Conservation (phyloP, 2,329 filamentous ascomycete genomes). For the Alternaria angustiovoidea region DNA sequence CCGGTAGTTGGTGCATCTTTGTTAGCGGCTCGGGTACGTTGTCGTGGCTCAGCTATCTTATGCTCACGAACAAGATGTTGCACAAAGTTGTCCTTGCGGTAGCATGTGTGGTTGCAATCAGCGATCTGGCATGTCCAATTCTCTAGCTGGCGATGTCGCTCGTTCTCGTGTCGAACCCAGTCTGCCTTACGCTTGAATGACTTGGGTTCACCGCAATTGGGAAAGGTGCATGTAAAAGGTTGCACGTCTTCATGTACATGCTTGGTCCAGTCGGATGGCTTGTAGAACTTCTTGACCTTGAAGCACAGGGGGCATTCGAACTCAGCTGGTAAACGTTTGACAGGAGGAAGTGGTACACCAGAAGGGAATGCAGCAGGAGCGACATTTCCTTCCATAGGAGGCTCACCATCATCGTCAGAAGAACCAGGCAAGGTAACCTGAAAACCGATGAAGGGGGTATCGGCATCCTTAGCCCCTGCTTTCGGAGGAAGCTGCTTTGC, state of each 20-base stretch:
- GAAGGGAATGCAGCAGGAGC: constrained; percentile 77
- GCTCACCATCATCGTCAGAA: constrained; percentile 72
- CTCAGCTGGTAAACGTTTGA: constrained; percentile 78
- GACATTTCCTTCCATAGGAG: constrained; percentile 71
- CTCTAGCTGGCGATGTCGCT: constrained; percentile 86
- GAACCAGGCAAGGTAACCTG: constrained; percentile 63
- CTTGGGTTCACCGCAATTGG: constrained; percentile 81
- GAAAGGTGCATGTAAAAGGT: constrained; percentile 92
- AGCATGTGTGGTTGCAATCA: constrained; percentile 84
- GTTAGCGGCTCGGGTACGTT: constrained; percentile 65
- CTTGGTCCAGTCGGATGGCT: constrained; percentile 96
- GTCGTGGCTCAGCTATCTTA: constrained; percentile 82
- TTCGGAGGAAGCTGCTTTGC: constrained; percentile 68
- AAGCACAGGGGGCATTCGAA: constrained; percentile 93
- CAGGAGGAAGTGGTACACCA: constrained; percentile 83
- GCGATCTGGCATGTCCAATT: constrained; percentile 88
- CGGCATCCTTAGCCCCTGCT: constrained; percentile 66
- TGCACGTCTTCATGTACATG: constrained; percentile 94
- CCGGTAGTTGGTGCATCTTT: constrained; percentile 37
- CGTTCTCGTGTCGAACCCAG: constrained; percentile 94
- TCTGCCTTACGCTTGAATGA: constrained; percentile 96
- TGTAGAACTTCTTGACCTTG: constrained; percentile 82
- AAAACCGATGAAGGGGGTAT: constrained; percentile 63
- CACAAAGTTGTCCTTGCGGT: constrained; percentile 89
- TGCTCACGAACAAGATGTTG: constrained; percentile 93